phyloP scores from a whole-genome alignment of 495 filamentous ascomycete species.

The Penicillium paxilli region DNA sequence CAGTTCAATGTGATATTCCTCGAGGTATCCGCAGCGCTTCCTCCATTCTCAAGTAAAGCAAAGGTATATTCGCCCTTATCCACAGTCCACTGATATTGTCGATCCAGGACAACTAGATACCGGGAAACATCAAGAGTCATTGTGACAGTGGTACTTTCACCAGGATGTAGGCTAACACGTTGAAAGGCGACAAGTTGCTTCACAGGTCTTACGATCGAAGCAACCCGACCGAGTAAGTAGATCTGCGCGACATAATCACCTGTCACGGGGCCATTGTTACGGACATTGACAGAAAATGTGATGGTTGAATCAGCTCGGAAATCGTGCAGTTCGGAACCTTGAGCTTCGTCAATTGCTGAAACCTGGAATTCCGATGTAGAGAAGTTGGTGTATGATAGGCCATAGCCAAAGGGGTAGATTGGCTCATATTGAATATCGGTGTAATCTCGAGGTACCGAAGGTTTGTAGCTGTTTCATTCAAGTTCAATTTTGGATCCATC shows the following conservation, averaged over 20 bases:
- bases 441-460: conserved; percentile 4
- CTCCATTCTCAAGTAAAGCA: conserved; percentile 37
- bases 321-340: background rate
- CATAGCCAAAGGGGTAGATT: conserved; percentile 16
- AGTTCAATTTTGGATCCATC: too few relatives aligned
- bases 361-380: background rate
- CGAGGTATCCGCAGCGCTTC: conserved; percentile 21
- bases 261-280: conserved; percentile 28
- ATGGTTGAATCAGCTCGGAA: conserved; percentile 28
- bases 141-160: conserved; percentile 19
- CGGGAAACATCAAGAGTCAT: conserved; percentile 18
- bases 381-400: conserved; percentile 10
- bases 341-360: background rate
- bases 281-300: conserved; percentile 31
- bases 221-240: conserved; percentile 36
- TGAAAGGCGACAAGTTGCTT: conserved; percentile 41
- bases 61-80: conserved; percentile 43
- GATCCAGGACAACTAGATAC: conserved; percentile 40
- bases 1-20: conserved; percentile 37
- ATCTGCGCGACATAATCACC: conserved; percentile 42
- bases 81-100: conserved; percentile 37
- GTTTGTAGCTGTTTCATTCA: conserved; percentile 4
- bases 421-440: conserved; percentile 3
- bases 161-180: conserved; percentile 30
- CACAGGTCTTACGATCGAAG: conserved; percentile 38